Percentiles rank a stretch among this genome's conserved stretches.
Evolutionary conservation across 495 filamentous ascomycete genomes (phyloP).

Genomic region (Penicillium salamii): DNA sequence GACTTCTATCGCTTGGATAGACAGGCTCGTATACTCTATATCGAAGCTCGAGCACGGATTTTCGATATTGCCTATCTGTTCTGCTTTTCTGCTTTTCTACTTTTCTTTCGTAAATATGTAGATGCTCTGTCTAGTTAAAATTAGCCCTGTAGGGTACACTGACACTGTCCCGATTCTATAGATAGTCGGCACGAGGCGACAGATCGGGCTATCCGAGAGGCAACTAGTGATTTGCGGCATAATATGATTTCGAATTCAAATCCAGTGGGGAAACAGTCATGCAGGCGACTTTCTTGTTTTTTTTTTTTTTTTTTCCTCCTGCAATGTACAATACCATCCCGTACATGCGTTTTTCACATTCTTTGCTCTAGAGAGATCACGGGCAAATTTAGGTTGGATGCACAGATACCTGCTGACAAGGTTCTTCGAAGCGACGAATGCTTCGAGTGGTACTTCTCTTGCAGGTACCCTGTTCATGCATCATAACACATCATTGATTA

Average conservation of each 20-base stretch:
- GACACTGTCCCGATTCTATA: too few relatives aligned
- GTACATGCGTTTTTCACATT: too few relatives aligned
- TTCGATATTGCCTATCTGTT: too few relatives aligned
- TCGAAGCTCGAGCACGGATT: too few relatives aligned
- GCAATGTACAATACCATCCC: background rate
- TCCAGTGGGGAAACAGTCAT: background rate
- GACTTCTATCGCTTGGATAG: too few relatives aligned
- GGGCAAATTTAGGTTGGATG: slow-evolving; percentile 2
- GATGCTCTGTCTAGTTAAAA: too few relatives aligned
- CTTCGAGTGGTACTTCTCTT: background rate
- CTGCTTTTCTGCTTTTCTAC: too few relatives aligned
- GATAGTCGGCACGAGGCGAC: too few relatives aligned
- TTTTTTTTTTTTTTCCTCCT: background rate
- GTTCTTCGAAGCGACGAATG: background rate
- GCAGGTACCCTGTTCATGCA: background rate
- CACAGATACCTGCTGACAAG: background rate
- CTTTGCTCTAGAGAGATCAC: too few relatives aligned
- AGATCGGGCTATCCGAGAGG: background rate
- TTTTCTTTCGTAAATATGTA: too few relatives aligned
- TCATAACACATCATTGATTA: background rate
- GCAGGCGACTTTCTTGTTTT: slow-evolving; percentile 1
- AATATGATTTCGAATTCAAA: background rate
- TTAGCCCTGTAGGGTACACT: too few relatives aligned
- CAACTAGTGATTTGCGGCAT: background rate
- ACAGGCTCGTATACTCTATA: too few relatives aligned